Conservation (phyloP, 306 rosid genomes). For the Dalbergia cochinchinensis region DNA sequence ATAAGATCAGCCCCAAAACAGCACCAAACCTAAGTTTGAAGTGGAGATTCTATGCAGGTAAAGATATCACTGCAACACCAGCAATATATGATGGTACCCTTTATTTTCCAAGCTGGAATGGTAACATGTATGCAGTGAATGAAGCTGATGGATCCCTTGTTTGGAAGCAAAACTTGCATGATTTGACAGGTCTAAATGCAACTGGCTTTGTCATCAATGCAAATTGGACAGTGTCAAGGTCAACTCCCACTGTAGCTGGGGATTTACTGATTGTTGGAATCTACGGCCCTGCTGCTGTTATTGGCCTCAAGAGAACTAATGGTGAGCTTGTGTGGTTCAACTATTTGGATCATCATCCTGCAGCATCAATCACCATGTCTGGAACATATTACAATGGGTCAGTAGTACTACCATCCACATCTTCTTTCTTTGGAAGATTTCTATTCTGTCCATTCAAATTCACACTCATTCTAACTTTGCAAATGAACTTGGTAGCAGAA, state of each 20-base stretch:
- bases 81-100: slow-evolving; percentile 57
- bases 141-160: slow-evolving; percentile 43
- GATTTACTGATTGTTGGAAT: slow-evolving; percentile 48
- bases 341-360: slow-evolving; percentile 50
- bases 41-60: slow-evolving; percentile 67
- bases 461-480: background rate
- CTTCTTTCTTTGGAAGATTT: too few species aligned
- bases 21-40: slow-evolving; percentile 52
- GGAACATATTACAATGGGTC: slow-evolving; percentile 70
- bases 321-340: slow-evolving; percentile 68
- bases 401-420: background rate
- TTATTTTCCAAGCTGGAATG: slow-evolving; percentile 84
- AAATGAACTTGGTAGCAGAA: background rate
- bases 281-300: slow-evolving; percentile 68
- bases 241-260: slow-evolving; percentile 62
- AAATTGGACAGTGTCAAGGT: slow-evolving; percentile 59
- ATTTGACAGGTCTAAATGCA: slow-evolving; percentile 57
- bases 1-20: slow-evolving; percentile 58
- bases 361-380: slow-evolving; percentile 64
- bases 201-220: slow-evolving; percentile 50
- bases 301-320: slow-evolving; percentile 57
- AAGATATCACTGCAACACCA: slow-evolving; percentile 69
- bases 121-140: slow-evolving; percentile 68
- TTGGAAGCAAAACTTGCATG: slow-evolving; percentile 49
- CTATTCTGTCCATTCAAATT: background rate